Evolutionary conservation across 495 filamentous ascomycete genomes (phyloP).

Genomic region (Neurospora sp.): DNA sequence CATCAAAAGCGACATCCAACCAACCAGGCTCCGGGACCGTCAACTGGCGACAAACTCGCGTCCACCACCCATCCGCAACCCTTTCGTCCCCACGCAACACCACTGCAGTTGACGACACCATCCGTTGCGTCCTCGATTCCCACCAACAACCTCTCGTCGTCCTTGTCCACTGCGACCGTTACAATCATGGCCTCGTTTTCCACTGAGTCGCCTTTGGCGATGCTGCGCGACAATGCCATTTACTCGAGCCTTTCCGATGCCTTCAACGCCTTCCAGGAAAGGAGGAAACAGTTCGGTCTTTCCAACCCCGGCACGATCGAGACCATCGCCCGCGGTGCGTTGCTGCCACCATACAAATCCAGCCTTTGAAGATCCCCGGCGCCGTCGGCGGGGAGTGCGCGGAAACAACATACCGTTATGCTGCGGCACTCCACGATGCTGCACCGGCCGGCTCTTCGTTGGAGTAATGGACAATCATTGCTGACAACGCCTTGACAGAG

Average conservation of each 20-base stretch:
- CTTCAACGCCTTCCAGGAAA: constrained; percentile 73
- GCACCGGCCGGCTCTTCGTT: neutral
- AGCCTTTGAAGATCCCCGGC: neutral
- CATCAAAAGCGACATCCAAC: neutral
- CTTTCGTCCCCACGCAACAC: neutral
- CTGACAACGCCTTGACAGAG: constrained; percentile 38
- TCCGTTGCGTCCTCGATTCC: neutral
- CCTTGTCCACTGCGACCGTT: constrained; percentile 11
- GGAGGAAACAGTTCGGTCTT: constrained; percentile 77
- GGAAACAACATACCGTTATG: neutral
- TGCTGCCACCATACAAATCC: neutral
- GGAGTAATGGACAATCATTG: neutral
- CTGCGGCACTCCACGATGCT: neutral
- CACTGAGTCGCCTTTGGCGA: constrained; percentile 49
- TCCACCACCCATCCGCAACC: neutral
- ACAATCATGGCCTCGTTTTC: constrained; percentile 33
- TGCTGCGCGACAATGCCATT: constrained; percentile 64
- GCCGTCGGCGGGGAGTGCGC: neutral
- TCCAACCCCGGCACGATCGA: constrained; percentile 89
- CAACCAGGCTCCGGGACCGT: neutral
- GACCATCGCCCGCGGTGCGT: constrained; percentile 57
- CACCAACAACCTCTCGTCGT: neutral
- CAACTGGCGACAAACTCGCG: neutral
- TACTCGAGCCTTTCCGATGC: constrained; percentile 59
- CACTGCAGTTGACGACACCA: neutral